Base-by-base conservation (phyloP, 192 early-diverging fungal genomes). In the Backusella macrospora region DNA sequence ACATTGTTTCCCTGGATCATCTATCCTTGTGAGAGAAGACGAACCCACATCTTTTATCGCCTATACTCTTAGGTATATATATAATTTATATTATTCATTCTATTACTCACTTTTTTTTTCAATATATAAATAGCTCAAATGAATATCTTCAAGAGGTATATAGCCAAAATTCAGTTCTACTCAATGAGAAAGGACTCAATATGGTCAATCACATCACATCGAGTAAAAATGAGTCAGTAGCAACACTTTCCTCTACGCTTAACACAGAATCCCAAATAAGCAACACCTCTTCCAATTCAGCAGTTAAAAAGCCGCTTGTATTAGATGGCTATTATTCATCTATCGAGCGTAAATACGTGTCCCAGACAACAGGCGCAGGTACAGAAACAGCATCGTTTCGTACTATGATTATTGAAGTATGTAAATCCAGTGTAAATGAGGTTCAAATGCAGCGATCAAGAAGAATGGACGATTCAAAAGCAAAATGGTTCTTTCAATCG, bases 31-130 rank as follows among this genome's bases (percentile, higher is more conserved):
- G 13, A 86, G 94, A 48, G 95, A 98, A 78, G 83, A 92, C 16
- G 95, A 98, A 68, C 94, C 93, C 12, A 94, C 90, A 75, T 96
- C 95, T 4, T 95, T 98, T 66, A 95, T 98, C 73, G 92, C 96
- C 7, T 94, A 90, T 64, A 91, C 96, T 6, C 81, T 98, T 43
- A 86, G 89, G 81, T 91, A 76, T 10, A 44, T 18, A 34, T 1
- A 26, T 44, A 15, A 48, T 66, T 2, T 16, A 63, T 34, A 52
- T 70, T 4, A 70, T 70, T 6, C 46, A 15, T 2, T 70, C 9
- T 49, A n/a, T 59, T 34, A 12, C 29, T 34, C 29, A 34, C 29
- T 34, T 34, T 34, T 34, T 34, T 34, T 34, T 34, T 65, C 26
- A 71, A 43, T 18, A 64, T 29, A 26, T 6, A n/a, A 26, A 10